These are phyloP conservation scores for Phytophthora litchii DNA, from an alignment of 352 stramenopile species.

Conservation along the genomic window DNA sequence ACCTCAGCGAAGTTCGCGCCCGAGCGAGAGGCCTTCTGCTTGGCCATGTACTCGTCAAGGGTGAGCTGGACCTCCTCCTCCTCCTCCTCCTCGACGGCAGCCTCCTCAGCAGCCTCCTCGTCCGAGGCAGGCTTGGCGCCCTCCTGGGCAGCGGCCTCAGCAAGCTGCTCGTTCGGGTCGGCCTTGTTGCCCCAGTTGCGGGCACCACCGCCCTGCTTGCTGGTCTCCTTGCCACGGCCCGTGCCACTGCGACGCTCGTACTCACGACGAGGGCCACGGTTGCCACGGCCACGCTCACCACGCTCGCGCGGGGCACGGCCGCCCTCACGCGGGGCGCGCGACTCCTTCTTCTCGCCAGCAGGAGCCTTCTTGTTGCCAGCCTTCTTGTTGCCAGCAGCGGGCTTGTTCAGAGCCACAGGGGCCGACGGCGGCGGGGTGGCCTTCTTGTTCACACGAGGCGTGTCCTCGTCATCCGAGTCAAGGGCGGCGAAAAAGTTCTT, in stretches of 20 bases:
- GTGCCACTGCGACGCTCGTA: constrained; percentile 96
- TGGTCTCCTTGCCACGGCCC: constrained; percentile 95
- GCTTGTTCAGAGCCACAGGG: constrained; percentile 82
- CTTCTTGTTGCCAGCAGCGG: constrained; percentile 86
- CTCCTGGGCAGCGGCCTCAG: constrained; percentile 63
- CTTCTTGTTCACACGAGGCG: constrained; percentile 70
- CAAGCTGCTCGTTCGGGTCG: constrained; percentile 88
- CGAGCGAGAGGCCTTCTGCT: constrained; percentile 77
- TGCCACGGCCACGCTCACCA: constrained; percentile 53
- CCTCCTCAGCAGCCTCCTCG: constrained; percentile 55
- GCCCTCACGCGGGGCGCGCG: constrained; percentile 50
- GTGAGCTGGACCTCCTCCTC: constrained; percentile 89
- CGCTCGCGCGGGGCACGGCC: constrained; percentile 46
- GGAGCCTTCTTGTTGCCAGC: constrained; percentile 61
- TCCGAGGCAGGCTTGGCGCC: constrained; percentile 53
- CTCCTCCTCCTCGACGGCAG: constrained; percentile 66
- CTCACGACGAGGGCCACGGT: constrained; percentile 76
- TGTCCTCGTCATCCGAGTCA: constrained; percentile 83
- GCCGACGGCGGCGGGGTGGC: constrained; percentile 50
- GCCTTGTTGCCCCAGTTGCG: constrained; percentile 97
- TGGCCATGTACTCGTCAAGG: constrained; percentile 82
- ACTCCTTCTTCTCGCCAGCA: constrained; percentile 63
- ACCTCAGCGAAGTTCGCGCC: constrained; percentile 83
- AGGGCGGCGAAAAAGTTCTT: constrained; percentile 78
- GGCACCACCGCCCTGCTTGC: constrained; percentile 93